Conservation (phyloP, 805 yeast genomes). For the Yarrowia phangngaensis region DNA sequence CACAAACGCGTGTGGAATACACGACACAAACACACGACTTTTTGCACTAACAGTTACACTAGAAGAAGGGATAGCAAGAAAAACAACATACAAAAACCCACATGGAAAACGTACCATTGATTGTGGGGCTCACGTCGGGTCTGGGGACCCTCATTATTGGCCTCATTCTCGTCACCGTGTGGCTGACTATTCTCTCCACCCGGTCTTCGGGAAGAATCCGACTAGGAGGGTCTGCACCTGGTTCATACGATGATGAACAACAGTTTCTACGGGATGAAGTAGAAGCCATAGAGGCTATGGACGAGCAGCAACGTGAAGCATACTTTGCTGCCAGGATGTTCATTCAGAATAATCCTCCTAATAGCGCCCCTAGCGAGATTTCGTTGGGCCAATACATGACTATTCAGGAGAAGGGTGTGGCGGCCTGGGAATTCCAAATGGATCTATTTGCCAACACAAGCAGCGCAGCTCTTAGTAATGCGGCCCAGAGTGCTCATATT, state of each 20-base stretch:
- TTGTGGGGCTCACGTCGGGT: constrained; percentile 42
- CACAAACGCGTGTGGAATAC: no score
- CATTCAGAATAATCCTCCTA: constrained; percentile 44
- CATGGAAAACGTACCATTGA: constrained; percentile 39
- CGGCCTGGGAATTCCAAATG: constrained; percentile 79
- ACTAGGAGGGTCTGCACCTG: constrained; percentile 42
- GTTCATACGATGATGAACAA: constrained; percentile 61
- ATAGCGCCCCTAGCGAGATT: constrained; percentile 43
- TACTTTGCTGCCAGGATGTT: constrained; percentile 60
- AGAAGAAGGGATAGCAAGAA: no score
- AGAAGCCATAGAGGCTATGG: constrained; percentile 62
- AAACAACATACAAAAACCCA: background rate
- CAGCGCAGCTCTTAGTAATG: constrained; percentile 16
- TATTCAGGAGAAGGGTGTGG: constrained; percentile 82
- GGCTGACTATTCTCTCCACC: constrained; percentile 38
- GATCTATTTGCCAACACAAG: constrained; percentile 46
- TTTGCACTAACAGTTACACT: background rate
- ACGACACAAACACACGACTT: background rate
- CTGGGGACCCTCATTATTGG: constrained; percentile 41
- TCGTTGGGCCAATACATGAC: constrained; percentile 56
- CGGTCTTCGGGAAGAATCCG: constrained; percentile 17
- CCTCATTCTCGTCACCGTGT: constrained; percentile 34
- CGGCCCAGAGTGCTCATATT: constrained; percentile 22
- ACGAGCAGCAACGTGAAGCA: constrained; percentile 49
- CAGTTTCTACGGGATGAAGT: constrained; percentile 57